These are phyloP conservation scores for Fusarium camptoceras DNA, from an alignment of 2,329 filamentous ascomycete species.

Conservation along the genomic window DNA sequence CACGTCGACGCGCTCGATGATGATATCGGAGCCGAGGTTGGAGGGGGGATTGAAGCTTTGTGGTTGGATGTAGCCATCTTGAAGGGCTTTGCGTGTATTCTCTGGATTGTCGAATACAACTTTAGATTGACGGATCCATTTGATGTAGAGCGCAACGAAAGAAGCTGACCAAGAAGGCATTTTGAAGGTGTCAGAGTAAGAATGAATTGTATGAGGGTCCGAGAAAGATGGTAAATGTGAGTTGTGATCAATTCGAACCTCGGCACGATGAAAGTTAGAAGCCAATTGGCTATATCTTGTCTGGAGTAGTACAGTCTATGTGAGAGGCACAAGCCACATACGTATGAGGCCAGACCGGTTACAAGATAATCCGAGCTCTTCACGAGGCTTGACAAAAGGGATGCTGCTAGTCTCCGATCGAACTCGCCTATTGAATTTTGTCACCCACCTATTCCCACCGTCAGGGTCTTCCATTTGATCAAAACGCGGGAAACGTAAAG, in stretches of 20 bases:
- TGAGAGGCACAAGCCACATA: neutral
- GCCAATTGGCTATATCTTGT: neutral
- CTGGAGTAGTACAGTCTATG: no score
- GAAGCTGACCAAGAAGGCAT: neutral
- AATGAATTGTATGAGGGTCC: neutral
- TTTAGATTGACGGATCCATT: neutral
- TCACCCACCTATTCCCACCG: neutral
- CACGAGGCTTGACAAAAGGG: neutral
- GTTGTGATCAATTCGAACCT: neutral
- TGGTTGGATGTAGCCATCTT: neutral
- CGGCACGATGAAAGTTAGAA: neutral
- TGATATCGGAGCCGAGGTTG: conserved; percentile 1
- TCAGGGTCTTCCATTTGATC: no score
- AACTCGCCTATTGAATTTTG: neutral
- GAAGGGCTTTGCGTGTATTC: neutral
- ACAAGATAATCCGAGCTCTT: neutral
- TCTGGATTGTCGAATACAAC: neutral
- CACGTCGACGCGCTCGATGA: neutral
- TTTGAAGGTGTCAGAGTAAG: neutral
- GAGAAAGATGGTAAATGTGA: neutral
- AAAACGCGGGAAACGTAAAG: no score
- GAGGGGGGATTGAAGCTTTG: neutral
- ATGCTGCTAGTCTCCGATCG: neutral
- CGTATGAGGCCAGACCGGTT: neutral
- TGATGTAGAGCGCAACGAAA: neutral